A percentile compares a stretch with the other conserved stretches of the same genome.
Evolutionary conservation across 2,329 filamentous ascomycete species (phyloP).

Genomic region (Xylariaceae sp.): DNA sequence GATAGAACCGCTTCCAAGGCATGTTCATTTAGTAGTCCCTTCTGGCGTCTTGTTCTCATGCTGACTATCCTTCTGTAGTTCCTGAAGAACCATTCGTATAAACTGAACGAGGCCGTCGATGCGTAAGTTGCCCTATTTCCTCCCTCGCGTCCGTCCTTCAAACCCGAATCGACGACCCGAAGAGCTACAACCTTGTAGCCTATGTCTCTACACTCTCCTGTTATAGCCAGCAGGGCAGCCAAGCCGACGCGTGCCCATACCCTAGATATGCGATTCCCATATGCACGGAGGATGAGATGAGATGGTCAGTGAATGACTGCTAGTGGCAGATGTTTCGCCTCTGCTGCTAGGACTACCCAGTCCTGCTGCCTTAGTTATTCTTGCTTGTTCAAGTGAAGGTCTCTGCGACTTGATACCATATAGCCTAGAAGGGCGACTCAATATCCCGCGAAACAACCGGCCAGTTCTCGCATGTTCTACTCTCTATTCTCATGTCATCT

Average conservation of each 20-base stretch:
- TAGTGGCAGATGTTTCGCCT: neutral
- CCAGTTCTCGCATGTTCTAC: neutral
- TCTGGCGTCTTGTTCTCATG: neutral
- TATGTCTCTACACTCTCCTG: neutral
- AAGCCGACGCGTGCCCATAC: neutral
- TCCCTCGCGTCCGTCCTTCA: neutral
- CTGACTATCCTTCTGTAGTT: constrained; percentile 29
- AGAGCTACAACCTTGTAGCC: neutral
- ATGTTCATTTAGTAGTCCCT: constrained; percentile 12
- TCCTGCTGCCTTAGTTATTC: neutral
- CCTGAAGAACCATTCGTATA: constrained; percentile 54
- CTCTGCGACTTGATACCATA: neutral
- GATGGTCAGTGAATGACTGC: neutral
- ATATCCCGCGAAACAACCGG: neutral
- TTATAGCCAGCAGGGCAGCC: neutral
- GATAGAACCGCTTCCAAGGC: constrained; percentile 39
- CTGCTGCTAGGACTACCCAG: neutral
- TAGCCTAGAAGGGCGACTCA: neutral
- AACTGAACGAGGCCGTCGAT: constrained; percentile 61
- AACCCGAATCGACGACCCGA: neutral
- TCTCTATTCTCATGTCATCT: neutral
- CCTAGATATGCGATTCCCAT: neutral
- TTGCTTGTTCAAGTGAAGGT: neutral
- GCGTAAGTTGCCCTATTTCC: constrained; percentile 55
- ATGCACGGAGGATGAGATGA: neutral